Base-by-base conservation (phyloP, 306 rosid genomes). In the Vicia villosa region DNA sequence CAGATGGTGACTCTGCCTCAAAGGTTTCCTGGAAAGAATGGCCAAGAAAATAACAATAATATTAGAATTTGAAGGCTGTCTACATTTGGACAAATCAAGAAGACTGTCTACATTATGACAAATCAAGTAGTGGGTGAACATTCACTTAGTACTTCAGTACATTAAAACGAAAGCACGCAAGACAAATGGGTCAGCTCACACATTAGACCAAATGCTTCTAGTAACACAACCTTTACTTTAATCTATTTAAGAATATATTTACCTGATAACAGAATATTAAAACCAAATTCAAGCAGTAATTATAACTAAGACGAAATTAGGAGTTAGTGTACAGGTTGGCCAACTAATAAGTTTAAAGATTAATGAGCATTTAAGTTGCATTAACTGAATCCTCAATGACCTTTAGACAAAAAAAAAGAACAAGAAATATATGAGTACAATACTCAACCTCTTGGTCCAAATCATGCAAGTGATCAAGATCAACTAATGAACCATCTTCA, bases 371-470 rank as follows among this genome's bases (percentile, higher is more conserved):
- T 45, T 47, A 16, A 42, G 43, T 21, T 61, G 72, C 43, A 54
- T 32, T 8, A 52, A 70, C 56, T 10, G 22, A 45, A 70, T 63
- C 56, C 20, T 49, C 37, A 76, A 38, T n/a, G 42, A 46, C 36
- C 37, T 63, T 43, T 36, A 63, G 21, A 70, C 43, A 45, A 43
- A 56, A 70, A 70, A 63, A 42, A 15, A 42, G 11, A 16, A 70
- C 38, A 62, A n/a, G 38, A 47, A 34, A 43, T 37, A n/a, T 30
- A 75, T 54, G 28, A 68, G 52, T 56, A 65, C 56, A 37, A 61
- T 57, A 69, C 70, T 69, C 74, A 77, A 85, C 96, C 96, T 84
- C 75, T 66, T 75, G 82, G 54, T 76, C 79, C 67, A 59, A 74
- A 72, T 64, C 76, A 55, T 76, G 83, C 3, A 34, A 57, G 66